phyloP scores from a whole-genome alignment of 2,329 filamentous ascomycete species.

The Iodosphaeria phyllophila region DNA sequence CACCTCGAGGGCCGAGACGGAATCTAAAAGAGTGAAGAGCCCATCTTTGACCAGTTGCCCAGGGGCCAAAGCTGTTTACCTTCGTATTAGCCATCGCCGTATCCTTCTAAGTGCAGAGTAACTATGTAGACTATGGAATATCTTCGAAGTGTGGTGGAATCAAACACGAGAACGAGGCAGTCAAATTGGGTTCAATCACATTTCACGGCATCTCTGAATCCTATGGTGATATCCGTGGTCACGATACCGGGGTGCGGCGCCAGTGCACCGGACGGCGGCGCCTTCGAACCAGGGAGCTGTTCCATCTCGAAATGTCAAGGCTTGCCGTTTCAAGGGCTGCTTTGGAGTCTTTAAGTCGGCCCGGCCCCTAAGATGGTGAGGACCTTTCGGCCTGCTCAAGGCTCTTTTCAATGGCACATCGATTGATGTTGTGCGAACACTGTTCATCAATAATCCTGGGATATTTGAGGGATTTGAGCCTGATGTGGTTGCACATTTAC shows the following conservation, averaged over 20 bases:
- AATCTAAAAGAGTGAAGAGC: constrained; percentile 83
- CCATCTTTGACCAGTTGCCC: constrained; percentile 89
- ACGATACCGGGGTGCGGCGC: constrained; percentile 29
- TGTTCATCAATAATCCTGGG: too few relatives aligned
- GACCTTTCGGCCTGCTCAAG: too few relatives aligned
- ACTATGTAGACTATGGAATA: neutral
- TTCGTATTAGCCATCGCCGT: too few relatives aligned
- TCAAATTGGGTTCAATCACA: constrained; percentile 22
- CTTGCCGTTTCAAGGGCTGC: too few relatives aligned
- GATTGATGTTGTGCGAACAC: too few relatives aligned
- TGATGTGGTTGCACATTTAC: too few relatives aligned
- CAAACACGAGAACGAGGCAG: too few relatives aligned
- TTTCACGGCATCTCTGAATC: constrained; percentile 31
- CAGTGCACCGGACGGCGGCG: constrained; percentile 22
- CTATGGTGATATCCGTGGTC: constrained; percentile 36
- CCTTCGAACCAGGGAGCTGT: constrained; percentile 9
- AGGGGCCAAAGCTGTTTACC: constrained; percentile 43
- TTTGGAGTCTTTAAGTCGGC: constrained; percentile 1
- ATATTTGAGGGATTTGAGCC: too few relatives aligned
- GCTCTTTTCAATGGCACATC: too few relatives aligned
- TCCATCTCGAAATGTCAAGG: constrained; percentile 9
- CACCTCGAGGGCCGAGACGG: constrained; percentile 68
- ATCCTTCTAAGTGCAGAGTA: too few relatives aligned
- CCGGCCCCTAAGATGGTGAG: too few relatives aligned
- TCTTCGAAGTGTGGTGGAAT: too few relatives aligned